phyloP scores from a whole-genome alignment of 208 protist genomes.

The Wallacemonas collosoma region DNA sequence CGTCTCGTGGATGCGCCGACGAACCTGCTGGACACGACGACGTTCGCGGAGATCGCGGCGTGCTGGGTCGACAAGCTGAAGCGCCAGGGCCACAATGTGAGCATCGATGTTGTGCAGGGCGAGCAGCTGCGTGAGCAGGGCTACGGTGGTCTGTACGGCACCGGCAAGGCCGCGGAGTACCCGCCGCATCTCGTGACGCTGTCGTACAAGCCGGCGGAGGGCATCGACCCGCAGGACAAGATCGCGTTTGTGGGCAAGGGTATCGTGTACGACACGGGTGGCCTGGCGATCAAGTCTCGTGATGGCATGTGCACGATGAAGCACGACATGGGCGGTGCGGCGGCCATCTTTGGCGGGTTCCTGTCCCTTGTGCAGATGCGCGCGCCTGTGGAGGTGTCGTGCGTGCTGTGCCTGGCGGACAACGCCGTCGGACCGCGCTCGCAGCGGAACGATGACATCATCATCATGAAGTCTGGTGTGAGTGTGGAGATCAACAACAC shows the following conservation, averaged over 20 bases:
- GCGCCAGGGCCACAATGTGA: conserved; percentile 26
- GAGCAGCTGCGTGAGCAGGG: conserved; percentile 54
- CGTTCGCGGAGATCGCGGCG: conserved; percentile 76
- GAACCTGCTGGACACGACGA: conserved; percentile 83
- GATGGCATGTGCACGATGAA: conserved; percentile 74
- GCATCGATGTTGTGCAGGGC: conserved; percentile 41
- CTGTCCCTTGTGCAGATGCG: conserved; percentile 35
- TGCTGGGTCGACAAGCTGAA: conserved; percentile 44
- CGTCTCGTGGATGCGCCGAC: conserved; percentile 85
- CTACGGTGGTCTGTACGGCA: conserved; percentile 55
- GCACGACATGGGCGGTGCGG: conserved; percentile 77
- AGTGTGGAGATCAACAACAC: conserved; percentile 83
- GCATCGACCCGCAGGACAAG: conserved; percentile 42
- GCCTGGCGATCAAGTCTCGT: conserved; percentile 58
- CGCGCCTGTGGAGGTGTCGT: conserved; percentile 31
- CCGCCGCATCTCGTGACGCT: conserved; percentile 52
- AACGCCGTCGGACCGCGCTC: conserved; percentile 56
- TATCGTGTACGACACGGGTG: conserved; percentile 81
- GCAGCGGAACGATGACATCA: conserved; percentile 70
- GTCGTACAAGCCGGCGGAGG: conserved; percentile 41
- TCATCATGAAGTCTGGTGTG: conserved; percentile 51
- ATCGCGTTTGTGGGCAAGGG: conserved; percentile 75
- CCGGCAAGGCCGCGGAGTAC: conserved; percentile 62
- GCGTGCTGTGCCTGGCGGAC: conserved; percentile 62
- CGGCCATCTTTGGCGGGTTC: conserved; percentile 63